A percentile compares a stretch with the other conserved stretches of the same genome.
Evolutionary conservation across 2,329 filamentous ascomycete species (phyloP).

Genomic region (Fusarium agapanthi): DNA sequence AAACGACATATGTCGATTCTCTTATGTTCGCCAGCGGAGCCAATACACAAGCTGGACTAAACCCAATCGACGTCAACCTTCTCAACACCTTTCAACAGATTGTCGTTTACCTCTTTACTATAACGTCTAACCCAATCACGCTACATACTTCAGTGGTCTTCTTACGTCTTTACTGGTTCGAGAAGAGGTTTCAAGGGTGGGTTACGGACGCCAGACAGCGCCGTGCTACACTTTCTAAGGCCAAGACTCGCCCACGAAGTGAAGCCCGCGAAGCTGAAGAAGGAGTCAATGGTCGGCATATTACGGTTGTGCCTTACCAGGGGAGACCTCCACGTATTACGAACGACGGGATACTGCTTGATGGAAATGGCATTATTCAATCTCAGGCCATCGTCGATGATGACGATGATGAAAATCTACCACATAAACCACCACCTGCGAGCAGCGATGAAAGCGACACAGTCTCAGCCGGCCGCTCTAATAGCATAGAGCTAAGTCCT

Average conservation of each 20-base stretch:
- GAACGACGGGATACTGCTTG: conserved; percentile 67
- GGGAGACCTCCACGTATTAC: conserved; percentile 65
- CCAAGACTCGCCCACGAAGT: conserved; percentile 60
- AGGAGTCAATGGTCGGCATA: conserved; percentile 72
- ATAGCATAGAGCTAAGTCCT: conserved; percentile 37
- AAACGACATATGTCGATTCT: conserved; percentile 83
- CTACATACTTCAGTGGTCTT: conserved; percentile 90
- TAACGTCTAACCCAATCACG: conserved; percentile 83
- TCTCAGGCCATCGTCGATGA: conserved; percentile 42
- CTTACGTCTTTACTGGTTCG: conserved; percentile 95
- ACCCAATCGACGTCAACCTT: conserved; percentile 75
- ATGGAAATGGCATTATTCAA: conserved; percentile 39
- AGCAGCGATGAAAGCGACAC: conserved; percentile 52
- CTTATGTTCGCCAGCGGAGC: conserved; percentile 87
- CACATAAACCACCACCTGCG: conserved; percentile 25
- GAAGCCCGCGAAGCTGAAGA: conserved; percentile 62
- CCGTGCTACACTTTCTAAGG: conserved; percentile 70
- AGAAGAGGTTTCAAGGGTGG: conserved; percentile 90
- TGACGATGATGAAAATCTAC: conserved; percentile 45
- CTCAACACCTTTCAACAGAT: conserved; percentile 78
- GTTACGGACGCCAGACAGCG: conserved; percentile 75
- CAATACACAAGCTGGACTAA: conserved; percentile 92
- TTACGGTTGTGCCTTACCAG: conserved; percentile 70
- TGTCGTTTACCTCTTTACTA: conserved; percentile 74
- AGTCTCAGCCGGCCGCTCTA: conserved; percentile 42